Evolutionary conservation across 1,284 basidiomycete genomes (phyloP).

Genomic region (Testicularia cyperi): DNA sequence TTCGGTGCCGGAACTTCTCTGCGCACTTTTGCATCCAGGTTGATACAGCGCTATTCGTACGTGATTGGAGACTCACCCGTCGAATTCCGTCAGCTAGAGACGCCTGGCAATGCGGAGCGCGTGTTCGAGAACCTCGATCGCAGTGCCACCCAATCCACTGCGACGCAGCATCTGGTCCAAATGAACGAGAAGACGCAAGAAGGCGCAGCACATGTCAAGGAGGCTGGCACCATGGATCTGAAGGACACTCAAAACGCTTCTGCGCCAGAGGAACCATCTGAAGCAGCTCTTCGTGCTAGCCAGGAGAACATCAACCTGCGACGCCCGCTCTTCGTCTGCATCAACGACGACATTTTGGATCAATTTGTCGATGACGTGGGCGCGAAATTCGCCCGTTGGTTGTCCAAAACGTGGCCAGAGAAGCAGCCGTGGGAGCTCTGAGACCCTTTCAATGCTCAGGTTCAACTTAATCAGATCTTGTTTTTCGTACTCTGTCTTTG

Average conservation of each 20-base stretch:
- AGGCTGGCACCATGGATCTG: too few species aligned
- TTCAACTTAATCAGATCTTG: too few species aligned
- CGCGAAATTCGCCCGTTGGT: conserved; percentile 7
- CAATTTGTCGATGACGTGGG: conserved; percentile 12
- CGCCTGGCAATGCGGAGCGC: conserved; percentile 4
- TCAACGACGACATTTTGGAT: conserved; percentile 37
- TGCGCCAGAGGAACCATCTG: too few species aligned
- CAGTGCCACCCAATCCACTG: neutral
- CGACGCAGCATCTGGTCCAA: conserved; percentile 2
- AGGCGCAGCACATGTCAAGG: too few species aligned
- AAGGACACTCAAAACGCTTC: too few species aligned
- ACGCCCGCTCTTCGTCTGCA: conserved; percentile 15
- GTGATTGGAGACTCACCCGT: conserved; percentile 22
- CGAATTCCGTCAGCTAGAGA: conserved; percentile 24
- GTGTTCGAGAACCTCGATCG: conserved; percentile 3
- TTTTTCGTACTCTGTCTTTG: too few species aligned
- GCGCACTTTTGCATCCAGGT: conserved; percentile 13
- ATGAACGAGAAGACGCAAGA: too few species aligned
- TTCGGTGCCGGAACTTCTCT: conserved; percentile 2
- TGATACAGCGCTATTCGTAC: conserved; percentile 41
- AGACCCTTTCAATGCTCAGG: too few species aligned
- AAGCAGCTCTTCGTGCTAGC: too few species aligned
- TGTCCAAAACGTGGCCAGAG: conserved; percentile 10
- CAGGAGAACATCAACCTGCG: conserved; percentile 5
- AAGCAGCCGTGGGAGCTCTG: conserved; percentile 27